A percentile compares a stretch with the other conserved stretches of the same genome.
Evolutionary conservation across 495 filamentous ascomycete species (phyloP).

Genomic region (Evernia prunastri): DNA sequence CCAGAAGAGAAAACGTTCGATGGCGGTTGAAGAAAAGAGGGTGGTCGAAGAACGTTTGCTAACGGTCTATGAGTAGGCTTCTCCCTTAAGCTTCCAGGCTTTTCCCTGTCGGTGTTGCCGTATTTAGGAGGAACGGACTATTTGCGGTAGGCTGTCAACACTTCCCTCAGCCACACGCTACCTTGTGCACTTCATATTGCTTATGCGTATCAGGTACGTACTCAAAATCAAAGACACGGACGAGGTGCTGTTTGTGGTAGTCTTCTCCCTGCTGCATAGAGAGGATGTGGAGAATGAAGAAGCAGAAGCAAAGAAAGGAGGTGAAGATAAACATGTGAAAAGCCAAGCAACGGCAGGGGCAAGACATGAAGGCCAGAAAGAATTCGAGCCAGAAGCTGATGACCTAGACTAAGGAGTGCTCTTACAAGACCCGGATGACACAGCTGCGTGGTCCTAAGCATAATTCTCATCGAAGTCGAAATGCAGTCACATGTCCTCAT

Average conservation of each 20-base stretch:
- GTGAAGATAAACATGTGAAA: background rate
- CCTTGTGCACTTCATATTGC: background rate
- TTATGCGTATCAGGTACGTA: slow-evolving; percentile 72
- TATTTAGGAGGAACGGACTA: slow-evolving; percentile 74
- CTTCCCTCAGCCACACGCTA: background rate
- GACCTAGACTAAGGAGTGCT: slow-evolving; percentile 20
- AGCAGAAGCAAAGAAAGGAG: slow-evolving; percentile 1
- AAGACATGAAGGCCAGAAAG: slow-evolving; percentile 17
- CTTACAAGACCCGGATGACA: background rate
- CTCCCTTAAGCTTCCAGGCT: slow-evolving; percentile 72
- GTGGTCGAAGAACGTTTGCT: background rate
- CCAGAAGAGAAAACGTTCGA: background rate
- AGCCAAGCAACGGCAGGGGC: background rate
- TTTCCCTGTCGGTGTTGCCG: slow-evolving; percentile 64
- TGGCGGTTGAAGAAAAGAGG: background rate
- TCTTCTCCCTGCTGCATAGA: slow-evolving; percentile 65
- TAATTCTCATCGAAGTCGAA: background rate
- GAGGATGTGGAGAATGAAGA: slow-evolving; percentile 53
- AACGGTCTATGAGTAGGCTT: slow-evolving; percentile 47
- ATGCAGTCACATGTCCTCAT: background rate
- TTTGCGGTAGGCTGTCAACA: slow-evolving; percentile 31
- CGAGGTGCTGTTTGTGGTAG: slow-evolving; percentile 67
- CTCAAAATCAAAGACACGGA: slow-evolving; percentile 67
- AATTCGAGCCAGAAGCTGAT: slow-evolving; percentile 22
- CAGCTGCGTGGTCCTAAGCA: background rate